Conservation (phyloP, 2,329 filamentous ascomycete species). For the Penicillium paneum region DNA sequence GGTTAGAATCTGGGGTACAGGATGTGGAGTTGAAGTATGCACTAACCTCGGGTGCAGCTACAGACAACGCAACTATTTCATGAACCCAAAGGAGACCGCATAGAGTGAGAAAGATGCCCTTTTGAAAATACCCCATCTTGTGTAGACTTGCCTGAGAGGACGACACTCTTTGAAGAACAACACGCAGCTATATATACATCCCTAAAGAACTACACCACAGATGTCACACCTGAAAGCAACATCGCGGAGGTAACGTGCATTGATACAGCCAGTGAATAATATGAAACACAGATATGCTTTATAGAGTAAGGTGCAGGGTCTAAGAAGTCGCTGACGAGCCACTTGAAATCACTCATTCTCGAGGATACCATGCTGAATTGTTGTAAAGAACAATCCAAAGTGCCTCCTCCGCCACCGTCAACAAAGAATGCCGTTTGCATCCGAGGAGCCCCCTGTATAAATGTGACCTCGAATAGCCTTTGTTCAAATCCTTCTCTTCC, state of each 20-base stretch:
- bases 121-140: not conserved
- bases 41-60: not conserved
- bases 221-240: not conserved
- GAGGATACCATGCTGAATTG: not conserved
- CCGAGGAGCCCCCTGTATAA: not conserved
- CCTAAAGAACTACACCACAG: not conserved
- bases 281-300: not conserved
- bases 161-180: not conserved
- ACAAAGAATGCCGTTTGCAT: slow-evolving; percentile 1
- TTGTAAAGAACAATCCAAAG: not conserved
- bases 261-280: slow-evolving; percentile 1
- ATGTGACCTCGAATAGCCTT: not conserved
- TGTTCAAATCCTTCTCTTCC: not conserved
- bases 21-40: not conserved
- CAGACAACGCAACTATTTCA: not conserved
- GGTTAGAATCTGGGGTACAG: not conserved
- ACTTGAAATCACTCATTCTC: not conserved
- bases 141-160: not conserved
- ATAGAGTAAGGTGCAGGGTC: not conserved
- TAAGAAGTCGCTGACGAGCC: not conserved
- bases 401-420: not conserved
- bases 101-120: not conserved
- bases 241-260: not conserved
- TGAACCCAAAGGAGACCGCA: not conserved
- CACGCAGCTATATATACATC: not conserved